phyloP scores from a whole-genome alignment of 345 rosid species.

The Adansonia digitata region DNA sequence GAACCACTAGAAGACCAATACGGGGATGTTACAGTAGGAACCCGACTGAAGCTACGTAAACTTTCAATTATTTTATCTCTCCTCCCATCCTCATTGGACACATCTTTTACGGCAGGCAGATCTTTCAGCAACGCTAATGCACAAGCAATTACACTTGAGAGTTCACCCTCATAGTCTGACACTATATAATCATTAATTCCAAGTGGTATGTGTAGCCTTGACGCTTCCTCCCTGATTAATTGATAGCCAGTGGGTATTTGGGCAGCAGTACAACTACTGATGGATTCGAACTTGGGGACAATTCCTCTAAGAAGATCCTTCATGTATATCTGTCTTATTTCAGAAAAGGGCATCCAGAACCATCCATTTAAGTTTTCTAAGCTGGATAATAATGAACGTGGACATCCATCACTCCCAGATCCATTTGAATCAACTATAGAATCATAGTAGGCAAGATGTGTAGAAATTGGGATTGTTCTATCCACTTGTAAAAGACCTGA shows the following conservation, averaged over 20 bases:
- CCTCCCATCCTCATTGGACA: conserved; percentile 26
- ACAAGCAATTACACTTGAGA: conserved; percentile 90
- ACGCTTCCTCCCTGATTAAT: conserved; percentile 68
- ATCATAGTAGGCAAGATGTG: conserved; percentile 22
- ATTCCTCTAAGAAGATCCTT: conserved; percentile 56
- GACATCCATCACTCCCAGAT: conserved; percentile 27
- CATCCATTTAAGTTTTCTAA: conserved; percentile 53
- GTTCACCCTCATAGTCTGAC: conserved; percentile 85
- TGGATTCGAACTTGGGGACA: conserved; percentile 48
- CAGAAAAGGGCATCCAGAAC: conserved; percentile 82
- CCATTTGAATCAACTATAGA: conserved; percentile 20
- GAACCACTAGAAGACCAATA: conserved; percentile 55
- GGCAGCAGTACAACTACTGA: conserved; percentile 35
- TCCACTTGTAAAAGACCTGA: conserved; percentile 27
- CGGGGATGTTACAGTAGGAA: conserved; percentile 38
- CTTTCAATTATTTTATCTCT: conserved; percentile 34
- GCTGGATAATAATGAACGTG: conserved; percentile 28
- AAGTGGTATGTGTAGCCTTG: conserved; percentile 69
- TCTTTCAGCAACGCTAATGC: conserved; percentile 61
- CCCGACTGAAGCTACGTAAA: conserved; percentile 24
- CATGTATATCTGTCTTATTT: conserved; percentile 48
- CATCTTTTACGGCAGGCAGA: conserved; percentile 23
- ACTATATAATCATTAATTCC: conserved; percentile 47
- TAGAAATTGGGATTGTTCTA: conserved; percentile 32
- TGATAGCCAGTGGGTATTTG: conserved; percentile 41